Conservation (phyloP, 1,139 yeast genomes). For the Saccharomycopsis hybrid region DNA sequence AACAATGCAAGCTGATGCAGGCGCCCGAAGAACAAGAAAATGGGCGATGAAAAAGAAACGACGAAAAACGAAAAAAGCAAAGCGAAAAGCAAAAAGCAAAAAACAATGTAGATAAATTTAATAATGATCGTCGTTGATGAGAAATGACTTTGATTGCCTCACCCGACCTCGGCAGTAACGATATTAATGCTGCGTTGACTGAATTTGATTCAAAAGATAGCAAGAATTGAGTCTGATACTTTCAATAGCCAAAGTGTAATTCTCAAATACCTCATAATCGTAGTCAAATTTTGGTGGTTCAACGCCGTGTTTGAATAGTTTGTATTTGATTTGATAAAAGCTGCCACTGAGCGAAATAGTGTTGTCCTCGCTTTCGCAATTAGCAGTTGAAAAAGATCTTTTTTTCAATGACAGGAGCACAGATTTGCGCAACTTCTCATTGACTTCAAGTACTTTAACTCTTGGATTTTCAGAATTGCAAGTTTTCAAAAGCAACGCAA, state of each 20-base stretch:
- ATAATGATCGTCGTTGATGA: too few species aligned
- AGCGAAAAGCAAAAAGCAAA: too few species aligned
- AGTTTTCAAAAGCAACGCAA: conserved; percentile 1
- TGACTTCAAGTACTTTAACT: conserved; percentile 7
- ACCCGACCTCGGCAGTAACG: too few species aligned
- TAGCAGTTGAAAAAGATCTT: neutral
- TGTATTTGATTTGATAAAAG: neutral
- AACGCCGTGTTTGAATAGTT: conserved; percentile 3
- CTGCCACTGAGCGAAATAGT: neutral
- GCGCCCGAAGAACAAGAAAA: too few species aligned
- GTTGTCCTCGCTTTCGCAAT: neutral
- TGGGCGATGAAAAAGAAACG: too few species aligned
- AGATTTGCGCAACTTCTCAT: neutral
- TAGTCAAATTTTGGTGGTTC: conserved; percentile 15
- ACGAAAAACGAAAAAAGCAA: too few species aligned
- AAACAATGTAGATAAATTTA: too few species aligned
- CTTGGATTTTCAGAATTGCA: neutral
- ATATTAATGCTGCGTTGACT: neutral
- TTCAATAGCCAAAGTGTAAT: conserved; percentile 5
- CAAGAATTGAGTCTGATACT: conserved; percentile 2
- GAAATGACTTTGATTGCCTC: too few species aligned
- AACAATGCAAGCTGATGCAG: too few species aligned
- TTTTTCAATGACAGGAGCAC: neutral
- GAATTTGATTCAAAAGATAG: neutral
- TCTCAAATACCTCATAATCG: conserved; percentile 15